A percentile compares a stretch with the other conserved stretches of the same genome.
These are phyloP conservation scores for Diaporthe sp. DNA, from an alignment of 2,329 filamentous ascomycete genomes.

Conservation along the genomic window DNA sequence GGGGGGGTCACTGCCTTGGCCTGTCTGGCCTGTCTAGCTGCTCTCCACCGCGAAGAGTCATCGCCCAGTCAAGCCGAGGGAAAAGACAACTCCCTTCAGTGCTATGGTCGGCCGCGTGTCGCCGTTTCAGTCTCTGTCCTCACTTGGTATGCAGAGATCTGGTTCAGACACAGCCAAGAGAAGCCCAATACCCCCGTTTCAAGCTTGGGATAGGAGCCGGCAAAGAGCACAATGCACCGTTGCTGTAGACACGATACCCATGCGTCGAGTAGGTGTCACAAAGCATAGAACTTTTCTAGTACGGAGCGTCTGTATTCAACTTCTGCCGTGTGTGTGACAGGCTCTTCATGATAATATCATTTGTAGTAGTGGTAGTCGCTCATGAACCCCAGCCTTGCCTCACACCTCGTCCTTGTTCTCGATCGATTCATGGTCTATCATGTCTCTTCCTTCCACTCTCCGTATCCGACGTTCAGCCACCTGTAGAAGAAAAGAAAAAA, in stretches of 20 bases:
- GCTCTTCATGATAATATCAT: slow-evolving; percentile 15
- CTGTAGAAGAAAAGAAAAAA: background rate
- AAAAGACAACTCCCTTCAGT: background rate
- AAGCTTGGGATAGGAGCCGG: background rate
- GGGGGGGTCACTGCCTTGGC: slow-evolving; percentile 1
- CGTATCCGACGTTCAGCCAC: slow-evolving; percentile 23
- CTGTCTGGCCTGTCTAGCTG: slow-evolving; percentile 5
- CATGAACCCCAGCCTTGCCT: background rate
- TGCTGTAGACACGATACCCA: background rate
- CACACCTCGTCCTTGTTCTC: background rate
- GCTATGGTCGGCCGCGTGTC: slow-evolving; percentile 11
- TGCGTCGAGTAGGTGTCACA: background rate
- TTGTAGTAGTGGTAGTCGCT: slow-evolving; percentile 5
- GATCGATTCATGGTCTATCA: background rate
- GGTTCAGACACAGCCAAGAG: background rate
- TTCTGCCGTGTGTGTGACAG: background rate
- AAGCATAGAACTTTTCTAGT: background rate
- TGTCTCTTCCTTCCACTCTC: slow-evolving; percentile 10
- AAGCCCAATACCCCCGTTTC: background rate
- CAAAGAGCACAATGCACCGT: background rate
- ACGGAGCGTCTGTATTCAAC: background rate
- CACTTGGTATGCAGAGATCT: background rate
- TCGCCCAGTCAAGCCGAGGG: background rate
- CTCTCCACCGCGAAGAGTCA: slow-evolving; percentile 12
- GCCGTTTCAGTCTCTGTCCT: slow-evolving; percentile 9